Evolutionary conservation across 1,284 basidiomycete species (phyloP).

Genomic region (Mycosarcoma mackinlayi): DNA sequence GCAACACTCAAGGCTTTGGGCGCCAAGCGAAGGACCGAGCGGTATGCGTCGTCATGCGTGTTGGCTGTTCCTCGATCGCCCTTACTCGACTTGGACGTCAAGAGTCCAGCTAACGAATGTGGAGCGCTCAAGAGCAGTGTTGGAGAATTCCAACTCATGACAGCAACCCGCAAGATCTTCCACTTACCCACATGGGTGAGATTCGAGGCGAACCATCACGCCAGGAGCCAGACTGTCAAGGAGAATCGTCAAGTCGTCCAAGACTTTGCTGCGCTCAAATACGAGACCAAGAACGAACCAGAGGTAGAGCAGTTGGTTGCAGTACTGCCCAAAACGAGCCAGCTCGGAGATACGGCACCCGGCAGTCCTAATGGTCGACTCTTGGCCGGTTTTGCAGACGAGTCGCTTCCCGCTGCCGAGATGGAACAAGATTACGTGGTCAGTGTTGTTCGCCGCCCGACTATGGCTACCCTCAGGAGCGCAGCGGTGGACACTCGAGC

Average conservation of each 20-base stretch:
- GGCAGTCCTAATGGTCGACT: conserved; percentile 41
- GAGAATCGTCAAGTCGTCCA: conserved; percentile 14
- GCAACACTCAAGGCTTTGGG: conserved; percentile 40
- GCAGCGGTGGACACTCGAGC: too few relatives aligned
- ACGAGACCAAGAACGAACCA: too few relatives aligned
- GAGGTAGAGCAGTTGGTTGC: neutral
- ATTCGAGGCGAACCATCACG: conserved; percentile 35
- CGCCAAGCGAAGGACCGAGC: conserved; percentile 23
- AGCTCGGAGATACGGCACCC: conserved; percentile 17
- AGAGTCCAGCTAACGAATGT: too few relatives aligned
- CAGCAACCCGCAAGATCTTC: conserved; percentile 18
- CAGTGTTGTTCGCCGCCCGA: conserved; percentile 15
- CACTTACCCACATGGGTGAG: conserved; percentile 28
- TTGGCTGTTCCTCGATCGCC: conserved; percentile 8
- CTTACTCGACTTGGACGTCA: neutral
- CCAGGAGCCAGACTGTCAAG: neutral
- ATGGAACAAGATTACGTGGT: conserved; percentile 4
- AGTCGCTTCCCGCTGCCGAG: neutral
- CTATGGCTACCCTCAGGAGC: conserved; percentile 15
- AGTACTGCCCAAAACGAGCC: conserved; percentile 15
- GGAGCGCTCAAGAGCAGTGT: neutral
- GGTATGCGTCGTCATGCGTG: conserved; percentile 14
- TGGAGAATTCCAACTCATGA: conserved; percentile 17
- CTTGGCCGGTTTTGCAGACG: conserved; percentile 35
- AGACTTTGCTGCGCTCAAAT: conserved; percentile 1